Conservation (phyloP, 1,284 basidiomycete species). For the Ustilago curta region DNA sequence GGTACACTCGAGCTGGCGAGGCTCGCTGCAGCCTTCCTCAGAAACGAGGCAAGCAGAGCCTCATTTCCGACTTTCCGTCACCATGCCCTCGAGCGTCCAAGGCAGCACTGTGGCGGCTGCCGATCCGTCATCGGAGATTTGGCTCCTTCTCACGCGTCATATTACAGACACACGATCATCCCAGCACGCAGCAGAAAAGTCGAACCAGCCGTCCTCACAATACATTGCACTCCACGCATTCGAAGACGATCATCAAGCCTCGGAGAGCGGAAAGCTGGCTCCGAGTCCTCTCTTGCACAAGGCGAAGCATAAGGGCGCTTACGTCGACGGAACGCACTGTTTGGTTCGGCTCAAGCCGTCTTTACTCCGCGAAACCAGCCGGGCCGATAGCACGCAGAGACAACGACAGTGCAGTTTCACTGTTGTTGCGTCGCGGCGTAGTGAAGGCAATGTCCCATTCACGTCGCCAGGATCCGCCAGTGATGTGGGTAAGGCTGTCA, state of each 20-base stretch:
- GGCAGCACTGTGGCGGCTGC: slow-evolving; percentile 1
- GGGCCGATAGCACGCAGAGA: neutral
- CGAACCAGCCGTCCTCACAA: slow-evolving; percentile 71
- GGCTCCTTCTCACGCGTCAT: slow-evolving; percentile 85
- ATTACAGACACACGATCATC: slow-evolving; percentile 69
- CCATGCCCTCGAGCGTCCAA: neutral
- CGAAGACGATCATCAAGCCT: slow-evolving; percentile 55
- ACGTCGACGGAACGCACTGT: slow-evolving; percentile 81
- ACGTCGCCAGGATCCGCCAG: slow-evolving; percentile 6
- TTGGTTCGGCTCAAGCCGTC: slow-evolving; percentile 72
- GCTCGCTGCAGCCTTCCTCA: slow-evolving; percentile 1
- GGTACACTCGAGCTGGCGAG: slow-evolving; percentile 77
- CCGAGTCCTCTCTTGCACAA: slow-evolving; percentile 17
- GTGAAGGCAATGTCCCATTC: slow-evolving; percentile 8
- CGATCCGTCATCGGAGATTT: slow-evolving; percentile 72
- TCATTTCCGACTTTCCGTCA: slow-evolving; percentile 37
- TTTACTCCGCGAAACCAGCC: neutral
- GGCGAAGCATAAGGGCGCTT: slow-evolving; percentile 72
- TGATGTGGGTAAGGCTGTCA: slow-evolving; percentile 23
- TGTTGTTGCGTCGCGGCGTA: slow-evolving; percentile 62
- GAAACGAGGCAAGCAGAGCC: slow-evolving; percentile 42
- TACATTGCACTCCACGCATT: slow-evolving; percentile 79
- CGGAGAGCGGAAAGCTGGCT: neutral
- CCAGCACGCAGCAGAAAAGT: neutral
- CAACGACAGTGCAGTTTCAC: slow-evolving; percentile 39